Evolutionary conservation across 108 stramenopile species (phyloP), one percentile per base, ranked within the genome.

Genomic region (Cyclotella atomus): DNA sequence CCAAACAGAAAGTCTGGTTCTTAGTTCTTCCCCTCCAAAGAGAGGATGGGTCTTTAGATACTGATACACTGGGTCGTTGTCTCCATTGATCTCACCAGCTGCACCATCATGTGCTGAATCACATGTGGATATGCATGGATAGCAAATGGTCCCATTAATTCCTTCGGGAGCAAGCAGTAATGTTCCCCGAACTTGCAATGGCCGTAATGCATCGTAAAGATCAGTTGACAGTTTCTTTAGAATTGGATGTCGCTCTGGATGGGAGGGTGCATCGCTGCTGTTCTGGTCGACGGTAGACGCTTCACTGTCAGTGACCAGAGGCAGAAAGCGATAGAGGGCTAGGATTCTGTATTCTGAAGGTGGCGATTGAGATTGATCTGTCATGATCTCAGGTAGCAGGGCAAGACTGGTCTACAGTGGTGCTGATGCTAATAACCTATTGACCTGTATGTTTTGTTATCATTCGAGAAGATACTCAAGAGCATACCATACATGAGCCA

Each of bases 121-220:
- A 56, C 20, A 41, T 27, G 47, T 50, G 33, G 67, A 24, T 34
- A 38, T 49, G 23, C 30, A 78, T 16, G 90, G 90, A 76, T 89
- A 90, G 30, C 85, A 90, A 79, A 94, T 89, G 0, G 93, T 94
- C 24, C 93, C 93, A 71, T 94, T 94, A 63, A 94, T 94, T 3
- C 93, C 93, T 65, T 94, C 93, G 9, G 76, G 65, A 1, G 93
- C 89, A 1, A 91, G 21, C 69, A 94, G 55, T 27, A 94, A 36
- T 3, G 84, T 88, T n/a, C 92, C 92, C 55, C 81, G 68, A 6
- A 83, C 86, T 20, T 77, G 47, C 46, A 47, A 57, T 24, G 38
- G 20, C 1, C 76, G 50, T 34, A 77, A 46, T 2, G 60, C 61
- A 4, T 59, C 35, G 29, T 63, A 55, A 24, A 77, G 35, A 24